Evolutionary conservation across 2,329 filamentous ascomycete species (phyloP), one percentile per base, ranked within the genome.

Genomic region (Fusarium fujikuroi): DNA sequence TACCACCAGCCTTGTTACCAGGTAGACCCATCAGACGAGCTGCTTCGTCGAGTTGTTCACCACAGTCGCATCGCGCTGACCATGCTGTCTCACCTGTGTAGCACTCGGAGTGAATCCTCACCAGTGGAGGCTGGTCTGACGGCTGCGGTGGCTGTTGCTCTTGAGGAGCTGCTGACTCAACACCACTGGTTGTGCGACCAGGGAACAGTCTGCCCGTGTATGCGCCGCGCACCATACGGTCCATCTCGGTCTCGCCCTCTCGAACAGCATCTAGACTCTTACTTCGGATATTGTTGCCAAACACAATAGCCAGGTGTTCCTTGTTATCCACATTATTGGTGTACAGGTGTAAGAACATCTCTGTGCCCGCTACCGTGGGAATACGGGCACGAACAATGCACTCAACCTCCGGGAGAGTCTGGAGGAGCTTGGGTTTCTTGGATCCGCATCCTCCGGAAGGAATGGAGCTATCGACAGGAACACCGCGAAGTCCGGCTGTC

Each of bases 21-120:
- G 90, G 91, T 34, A 95, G 85, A 21, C 93, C 92, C 96, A 99
- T 99, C 4, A 99, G 85, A 32, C 96, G 89, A 3, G 95, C 96
- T 3, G 96, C 96, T 84, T 99, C 96, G 81, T 99, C 96, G 5
- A 99, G 88, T 81, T 99, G 96, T 84, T 99, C 96, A 63, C 96
- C 96, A 81, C 96, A 99, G 84, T 99, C 96, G 84, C 96, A 99
- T 34, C 96, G 91, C 40, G 96, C 95, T 12, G 95, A 98, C 96
- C 96, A 98, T 2, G 97, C 96, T 2, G 96, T 99, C 86, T 99
- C 96, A 66, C 96, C 96, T 0, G 96, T 99, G 83, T 99, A 99
- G 84, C 96, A 99, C 83, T 99, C 96, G 7, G 94, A 97, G 82
- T 99, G 96, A 79, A 99, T 99, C 64, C 96, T 90, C 52, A 99